Conservation (phyloP, 805 yeast species). For the Yarrowia yakushimensis region DNA sequence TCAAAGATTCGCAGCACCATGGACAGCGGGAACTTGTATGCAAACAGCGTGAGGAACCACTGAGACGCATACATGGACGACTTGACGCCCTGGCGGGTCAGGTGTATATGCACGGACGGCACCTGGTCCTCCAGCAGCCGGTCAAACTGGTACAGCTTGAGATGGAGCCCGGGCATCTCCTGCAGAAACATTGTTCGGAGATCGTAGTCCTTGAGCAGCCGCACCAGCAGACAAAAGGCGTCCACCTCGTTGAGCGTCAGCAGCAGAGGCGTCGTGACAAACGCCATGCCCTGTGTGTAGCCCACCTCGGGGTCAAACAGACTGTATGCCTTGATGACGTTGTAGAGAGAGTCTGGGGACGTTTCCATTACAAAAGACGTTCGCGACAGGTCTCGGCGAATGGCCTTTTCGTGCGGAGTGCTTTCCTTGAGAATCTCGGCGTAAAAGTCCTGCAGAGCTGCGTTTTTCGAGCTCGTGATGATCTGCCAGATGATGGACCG, state of each 20-base stretch:
- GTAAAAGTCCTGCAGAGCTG: conserved; percentile 57
- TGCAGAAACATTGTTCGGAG: conserved; percentile 74
- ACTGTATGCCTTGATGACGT: conserved; percentile 79
- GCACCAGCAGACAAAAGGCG: conserved; percentile 75
- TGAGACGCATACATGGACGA: conserved; percentile 97
- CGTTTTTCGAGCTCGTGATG: conserved; percentile 72
- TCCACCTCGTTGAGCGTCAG: conserved; percentile 79
- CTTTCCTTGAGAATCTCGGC: conserved; percentile 45
- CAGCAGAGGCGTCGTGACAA: conserved; percentile 78
- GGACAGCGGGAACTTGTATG: conserved; percentile 88
- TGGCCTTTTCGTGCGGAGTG: conserved; percentile 68
- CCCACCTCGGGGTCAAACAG: conserved; percentile 90
- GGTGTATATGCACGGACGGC: conserved; percentile 71
- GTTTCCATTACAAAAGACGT: conserved; percentile 75
- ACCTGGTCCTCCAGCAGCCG: conserved; percentile 71
- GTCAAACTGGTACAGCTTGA: conserved; percentile 85
- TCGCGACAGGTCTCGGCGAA: conserved; percentile 76
- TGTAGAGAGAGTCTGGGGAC: conserved; percentile 55
- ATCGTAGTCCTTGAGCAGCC: conserved; percentile 81
- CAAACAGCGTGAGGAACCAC: conserved; percentile 94
- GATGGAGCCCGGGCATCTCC: conserved; percentile 90
- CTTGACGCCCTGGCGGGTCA: conserved; percentile 78
- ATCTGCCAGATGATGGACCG: conserved; percentile 93
- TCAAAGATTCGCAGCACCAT: conserved; percentile 87
- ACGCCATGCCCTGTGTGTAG: conserved; percentile 97